These are phyloP conservation scores for Penicillium expansum DNA, from an alignment of 2,329 filamentous ascomycete species.

Conservation along the genomic window DNA sequence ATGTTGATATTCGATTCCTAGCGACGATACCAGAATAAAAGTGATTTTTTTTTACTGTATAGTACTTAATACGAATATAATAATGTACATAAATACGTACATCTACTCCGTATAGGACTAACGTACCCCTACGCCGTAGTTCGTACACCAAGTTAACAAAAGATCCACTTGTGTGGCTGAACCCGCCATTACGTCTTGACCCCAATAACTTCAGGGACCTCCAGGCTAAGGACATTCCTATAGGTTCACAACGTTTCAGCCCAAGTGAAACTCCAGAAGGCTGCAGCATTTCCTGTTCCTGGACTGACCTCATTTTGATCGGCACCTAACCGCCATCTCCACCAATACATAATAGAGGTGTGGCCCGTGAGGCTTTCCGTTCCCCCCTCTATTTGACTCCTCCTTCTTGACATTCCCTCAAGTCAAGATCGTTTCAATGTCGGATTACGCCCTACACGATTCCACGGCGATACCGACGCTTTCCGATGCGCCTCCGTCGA, in stretches of 20 bases:
- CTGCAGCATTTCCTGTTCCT: constrained; percentile 5
- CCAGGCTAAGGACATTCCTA: background rate
- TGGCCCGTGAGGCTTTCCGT: constrained; percentile 2
- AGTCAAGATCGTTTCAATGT: constrained; percentile 21
- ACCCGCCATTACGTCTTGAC: background rate
- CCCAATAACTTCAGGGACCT: background rate
- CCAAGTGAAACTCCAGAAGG: background rate
- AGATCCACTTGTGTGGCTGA: constrained; percentile 6
- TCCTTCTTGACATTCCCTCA: background rate
- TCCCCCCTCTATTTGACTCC: background rate
- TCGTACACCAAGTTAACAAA: background rate
- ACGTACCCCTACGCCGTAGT: background rate
- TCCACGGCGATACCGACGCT: constrained; percentile 21
- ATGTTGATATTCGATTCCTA: constrained; percentile 6
- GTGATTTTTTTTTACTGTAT: background rate
- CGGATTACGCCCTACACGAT: constrained; percentile 30
- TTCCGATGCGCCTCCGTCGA: constrained; percentile 32
- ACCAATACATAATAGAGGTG: constrained; percentile 2
- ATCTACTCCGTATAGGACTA: background rate
- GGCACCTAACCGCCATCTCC: constrained; percentile 1
- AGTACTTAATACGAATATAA: background rate
- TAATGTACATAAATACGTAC: background rate
- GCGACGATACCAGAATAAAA: constrained; percentile 17
- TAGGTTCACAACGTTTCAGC: background rate
- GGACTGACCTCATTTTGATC: background rate